Percentiles rank a stretch among this genome's conserved stretches.
Conservation (phyloP, 1,284 basidiomycete species). For the Schizophyllum commune region DNA sequence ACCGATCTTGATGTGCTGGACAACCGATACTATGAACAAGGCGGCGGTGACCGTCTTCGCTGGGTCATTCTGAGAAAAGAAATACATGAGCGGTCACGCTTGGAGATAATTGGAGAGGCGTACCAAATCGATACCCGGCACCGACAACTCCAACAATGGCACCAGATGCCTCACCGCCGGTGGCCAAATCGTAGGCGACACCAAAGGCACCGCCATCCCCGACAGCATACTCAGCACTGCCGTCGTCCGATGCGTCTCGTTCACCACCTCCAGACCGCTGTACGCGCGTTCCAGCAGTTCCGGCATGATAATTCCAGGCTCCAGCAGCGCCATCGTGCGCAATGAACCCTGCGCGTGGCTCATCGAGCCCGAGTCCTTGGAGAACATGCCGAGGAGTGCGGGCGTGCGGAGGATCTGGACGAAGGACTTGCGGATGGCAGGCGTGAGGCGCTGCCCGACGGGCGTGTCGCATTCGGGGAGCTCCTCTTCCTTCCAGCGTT, state of each 20-base stretch:
- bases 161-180: constrained; percentile 87
- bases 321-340: constrained; percentile 71
- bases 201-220: constrained; percentile 71
- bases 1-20: constrained; percentile 79
- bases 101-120: not conserved
- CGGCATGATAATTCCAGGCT: constrained; percentile 87
- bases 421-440: constrained; percentile 77
- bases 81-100: constrained; percentile 7
- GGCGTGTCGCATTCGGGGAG: constrained; percentile 78
- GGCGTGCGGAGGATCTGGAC: constrained; percentile 82
- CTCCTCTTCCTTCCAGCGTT: constrained; percentile 81
- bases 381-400: constrained; percentile 91
- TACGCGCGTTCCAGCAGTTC: constrained; percentile 90
- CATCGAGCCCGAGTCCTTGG: constrained; percentile 72
- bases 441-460: constrained; percentile 69
- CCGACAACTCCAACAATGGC: constrained; percentile 82
- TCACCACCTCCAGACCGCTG: constrained; percentile 86
- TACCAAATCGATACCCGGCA: constrained; percentile 88
- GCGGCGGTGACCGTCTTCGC: constrained; percentile 82
- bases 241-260: constrained; percentile 91
- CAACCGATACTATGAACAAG: constrained; percentile 70
- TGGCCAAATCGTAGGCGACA: constrained; percentile 72
- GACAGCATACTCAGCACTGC: constrained; percentile 88
- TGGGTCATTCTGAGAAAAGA: constrained; percentile 71
- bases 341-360: constrained; percentile 65